Conservation (phyloP, 2,329 filamentous ascomycete genomes). For the Cercospora sp. region DNA sequence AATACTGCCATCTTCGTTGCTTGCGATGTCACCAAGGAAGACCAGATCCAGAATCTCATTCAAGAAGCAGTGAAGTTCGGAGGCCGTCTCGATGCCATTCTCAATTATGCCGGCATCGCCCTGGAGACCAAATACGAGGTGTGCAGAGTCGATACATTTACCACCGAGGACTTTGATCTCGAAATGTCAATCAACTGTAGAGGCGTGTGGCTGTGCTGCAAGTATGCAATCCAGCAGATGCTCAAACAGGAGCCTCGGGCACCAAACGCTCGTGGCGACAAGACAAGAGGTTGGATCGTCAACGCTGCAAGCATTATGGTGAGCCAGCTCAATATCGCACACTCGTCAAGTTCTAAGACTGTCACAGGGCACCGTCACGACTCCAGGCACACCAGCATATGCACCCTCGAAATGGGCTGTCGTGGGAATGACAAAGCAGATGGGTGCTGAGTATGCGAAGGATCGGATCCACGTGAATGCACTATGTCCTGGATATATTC, state of each 20-base stretch:
- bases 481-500: slow-evolving; percentile 28
- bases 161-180: slow-evolving; percentile 30
- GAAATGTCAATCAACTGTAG: slow-evolving; percentile 41
- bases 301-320: slow-evolving; percentile 52
- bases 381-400: slow-evolving; percentile 18
- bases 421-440: slow-evolving; percentile 35
- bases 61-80: slow-evolving; percentile 30
- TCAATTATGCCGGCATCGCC: slow-evolving; percentile 33
- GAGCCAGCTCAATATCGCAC: background rate
- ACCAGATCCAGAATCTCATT: slow-evolving; percentile 29
- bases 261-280: slow-evolving; percentile 41
- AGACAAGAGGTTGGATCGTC: slow-evolving; percentile 51
- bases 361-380: background rate
- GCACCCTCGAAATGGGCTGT: slow-evolving; percentile 31
- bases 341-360: background rate
- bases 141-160: slow-evolving; percentile 4
- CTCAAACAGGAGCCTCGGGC: slow-evolving; percentile 41
- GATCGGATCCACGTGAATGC: slow-evolving; percentile 32
- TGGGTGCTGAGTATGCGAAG: slow-evolving; percentile 33
- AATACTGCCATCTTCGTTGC: slow-evolving; percentile 28
- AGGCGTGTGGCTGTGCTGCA: slow-evolving; percentile 47
- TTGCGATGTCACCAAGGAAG: slow-evolving; percentile 33
- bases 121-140: slow-evolving; percentile 17
- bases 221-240: slow-evolving; percentile 45
- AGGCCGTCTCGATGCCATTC: slow-evolving; percentile 33